phyloP scores from a whole-genome alignment of 2,329 filamentous ascomycete species.

The Zasmidium angulare region DNA sequence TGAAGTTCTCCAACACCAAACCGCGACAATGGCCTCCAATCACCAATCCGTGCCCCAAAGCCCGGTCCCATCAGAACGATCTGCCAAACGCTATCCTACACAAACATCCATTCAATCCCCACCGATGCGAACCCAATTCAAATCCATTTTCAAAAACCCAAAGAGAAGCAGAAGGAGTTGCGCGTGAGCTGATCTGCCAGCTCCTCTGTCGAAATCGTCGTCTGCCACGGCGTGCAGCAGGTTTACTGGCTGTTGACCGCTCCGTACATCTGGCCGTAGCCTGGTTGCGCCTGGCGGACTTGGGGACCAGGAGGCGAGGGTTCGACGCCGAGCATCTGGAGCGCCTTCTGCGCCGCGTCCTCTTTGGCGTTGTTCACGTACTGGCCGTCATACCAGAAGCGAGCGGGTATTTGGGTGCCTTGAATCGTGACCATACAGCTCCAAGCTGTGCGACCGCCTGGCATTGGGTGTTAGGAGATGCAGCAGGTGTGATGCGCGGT shows the following conservation, averaged over 20 bases:
- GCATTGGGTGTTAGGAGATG: constrained; percentile 9
- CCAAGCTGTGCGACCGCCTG: constrained; percentile 89
- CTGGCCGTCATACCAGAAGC: constrained; percentile 89
- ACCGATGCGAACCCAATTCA: background rate
- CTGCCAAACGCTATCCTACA: background rate
- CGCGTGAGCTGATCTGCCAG: background rate
- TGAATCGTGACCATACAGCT: constrained; percentile 75
- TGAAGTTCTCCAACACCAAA: background rate
- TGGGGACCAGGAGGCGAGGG: constrained; percentile 24
- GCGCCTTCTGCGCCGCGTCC: constrained; percentile 82
- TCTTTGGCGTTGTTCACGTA: constrained; percentile 85
- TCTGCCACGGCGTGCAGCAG: background rate
- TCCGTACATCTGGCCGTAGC: constrained; percentile 23
- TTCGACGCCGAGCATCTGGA: constrained; percentile 54
- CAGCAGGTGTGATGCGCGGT: too few relatives aligned
- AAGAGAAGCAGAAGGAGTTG: background rate
- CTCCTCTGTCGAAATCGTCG: background rate
- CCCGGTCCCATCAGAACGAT: background rate
- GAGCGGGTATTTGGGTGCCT: constrained; percentile 64
- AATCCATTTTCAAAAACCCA: background rate
- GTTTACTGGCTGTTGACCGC: constrained; percentile 18
- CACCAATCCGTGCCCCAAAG: background rate
- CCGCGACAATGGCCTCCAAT: background rate
- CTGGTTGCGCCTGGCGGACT: constrained; percentile 8
- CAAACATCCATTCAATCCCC: background rate